Evolutionary conservation across 2,329 filamentous ascomycete species (phyloP).

Genomic region (Calonectria ilicicola): DNA sequence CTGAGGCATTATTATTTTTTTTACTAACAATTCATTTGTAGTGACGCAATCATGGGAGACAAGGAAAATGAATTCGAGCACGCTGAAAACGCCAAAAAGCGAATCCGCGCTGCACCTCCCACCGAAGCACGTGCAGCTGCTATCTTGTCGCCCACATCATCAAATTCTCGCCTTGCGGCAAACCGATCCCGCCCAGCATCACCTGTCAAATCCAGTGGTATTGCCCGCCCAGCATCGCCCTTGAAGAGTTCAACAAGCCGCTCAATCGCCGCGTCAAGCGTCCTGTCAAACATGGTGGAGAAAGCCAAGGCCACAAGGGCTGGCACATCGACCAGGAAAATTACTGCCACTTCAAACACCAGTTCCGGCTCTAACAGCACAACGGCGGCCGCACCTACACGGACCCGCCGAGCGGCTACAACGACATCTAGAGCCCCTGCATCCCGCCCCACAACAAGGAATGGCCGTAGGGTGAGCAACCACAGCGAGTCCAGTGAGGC

Average conservation of each 20-base stretch:
- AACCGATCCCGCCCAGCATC: conserved; percentile 61
- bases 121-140: conserved; percentile 62
- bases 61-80: conserved; percentile 79
- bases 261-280: conserved; percentile 55
- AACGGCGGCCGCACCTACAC: conserved; percentile 48
- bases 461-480: conserved; percentile 66
- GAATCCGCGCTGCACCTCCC: conserved; percentile 58
- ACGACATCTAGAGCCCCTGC: conserved; percentile 51
- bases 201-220: conserved; percentile 65
- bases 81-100: conserved; percentile 79
- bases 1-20: conserved; percentile 7
- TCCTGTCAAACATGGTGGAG: conserved; percentile 70
- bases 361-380: conserved; percentile 55
- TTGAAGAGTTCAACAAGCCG: conserved; percentile 63
- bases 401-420: conserved; percentile 51
- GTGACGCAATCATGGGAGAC: conserved; percentile 74
- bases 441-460: conserved; percentile 58
- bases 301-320: conserved; percentile 69
- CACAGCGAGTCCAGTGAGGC: conserved; percentile 73
- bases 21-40: conserved; percentile 52
- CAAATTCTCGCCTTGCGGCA: conserved; percentile 75
- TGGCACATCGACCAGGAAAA: conserved; percentile 58
- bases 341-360: conserved; percentile 57
- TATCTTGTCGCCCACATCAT: conserved; percentile 84
- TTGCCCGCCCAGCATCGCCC: conserved; percentile 71